Conservation (phyloP, 2,329 filamentous ascomycete genomes). For the Hymenoscyphus linearis region DNA sequence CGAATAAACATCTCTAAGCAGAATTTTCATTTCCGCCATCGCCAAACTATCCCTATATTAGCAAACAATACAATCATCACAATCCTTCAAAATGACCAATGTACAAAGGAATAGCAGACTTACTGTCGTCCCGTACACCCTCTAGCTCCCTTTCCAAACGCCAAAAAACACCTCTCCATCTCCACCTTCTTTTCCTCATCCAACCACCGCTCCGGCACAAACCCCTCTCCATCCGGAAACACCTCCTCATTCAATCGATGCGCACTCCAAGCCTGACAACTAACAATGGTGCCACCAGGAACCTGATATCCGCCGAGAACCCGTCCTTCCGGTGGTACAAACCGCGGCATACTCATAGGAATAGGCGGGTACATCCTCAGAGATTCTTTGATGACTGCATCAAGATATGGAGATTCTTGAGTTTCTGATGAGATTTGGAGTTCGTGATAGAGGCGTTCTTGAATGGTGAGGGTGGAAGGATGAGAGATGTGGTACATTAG, state of each 20-base stretch:
- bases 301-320: constrained; percentile 50
- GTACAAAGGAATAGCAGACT: constrained; percentile 32
- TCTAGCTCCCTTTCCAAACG: constrained; percentile 60
- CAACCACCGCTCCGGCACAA: constrained; percentile 81
- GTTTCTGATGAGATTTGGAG: constrained; percentile 38
- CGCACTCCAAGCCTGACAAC: constrained; percentile 56
- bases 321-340: constrained; percentile 50
- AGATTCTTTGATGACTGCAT: constrained; percentile 58
- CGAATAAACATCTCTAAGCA: constrained; percentile 57
- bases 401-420: constrained; percentile 53
- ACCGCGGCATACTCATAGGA: constrained; percentile 60
- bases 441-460: constrained; percentile 49
- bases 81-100: not conserved
- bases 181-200: constrained; percentile 72
- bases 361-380: constrained; percentile 59
- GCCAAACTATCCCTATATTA: constrained; percentile 39
- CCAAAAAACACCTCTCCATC: constrained; percentile 56
- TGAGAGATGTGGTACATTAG: constrained; percentile 67
- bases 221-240: constrained; percentile 73
- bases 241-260: constrained; percentile 57
- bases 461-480: constrained; percentile 46
- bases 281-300: constrained; percentile 51
- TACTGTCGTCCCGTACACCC: constrained; percentile 65
- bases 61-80: not conserved
- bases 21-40: constrained; percentile 60